Percentiles rank a stretch among this genome's conserved stretches.
phyloP scores from a whole-genome alignment of 1,284 basidiomycete species.

The Ganoderma resinaceum region DNA sequence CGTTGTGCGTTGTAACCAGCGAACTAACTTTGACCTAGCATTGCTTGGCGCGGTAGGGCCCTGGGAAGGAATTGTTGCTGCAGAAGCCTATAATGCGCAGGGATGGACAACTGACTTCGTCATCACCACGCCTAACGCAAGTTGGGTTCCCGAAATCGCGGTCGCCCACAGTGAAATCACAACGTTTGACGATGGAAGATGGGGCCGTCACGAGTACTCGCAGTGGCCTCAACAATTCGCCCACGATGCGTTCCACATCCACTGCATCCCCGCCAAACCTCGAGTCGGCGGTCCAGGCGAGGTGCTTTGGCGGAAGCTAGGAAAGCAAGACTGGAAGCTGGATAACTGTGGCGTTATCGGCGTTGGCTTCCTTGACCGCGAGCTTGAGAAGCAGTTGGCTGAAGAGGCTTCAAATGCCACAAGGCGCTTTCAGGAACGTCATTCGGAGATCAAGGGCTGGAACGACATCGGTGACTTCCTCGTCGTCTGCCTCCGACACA shows the following conservation, averaged over 20 bases:
- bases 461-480: neutral
- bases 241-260: neutral
- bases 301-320: neutral
- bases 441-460: neutral
- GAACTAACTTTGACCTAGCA: neutral
- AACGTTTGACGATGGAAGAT: conserved; percentile 5
- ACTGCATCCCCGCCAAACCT: neutral
- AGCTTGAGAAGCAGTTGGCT: neutral
- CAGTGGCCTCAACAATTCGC: conserved; percentile 1
- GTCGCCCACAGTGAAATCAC: conserved; percentile 11
- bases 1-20: neutral
- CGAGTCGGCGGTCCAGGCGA: neutral
- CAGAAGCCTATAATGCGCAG: neutral
- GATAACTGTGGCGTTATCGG: neutral
- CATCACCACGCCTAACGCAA: neutral
- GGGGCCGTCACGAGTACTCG: conserved; percentile 9
- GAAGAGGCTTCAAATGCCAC: neutral
- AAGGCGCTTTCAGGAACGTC: neutral
- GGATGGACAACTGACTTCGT: neutral
- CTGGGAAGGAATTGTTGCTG: neutral
- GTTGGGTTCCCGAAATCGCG: conserved; percentile 1
- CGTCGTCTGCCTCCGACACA: neutral
- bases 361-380: neutral
- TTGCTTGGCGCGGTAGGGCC: neutral
- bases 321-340: neutral